These are phyloP conservation scores for Spergularia azorica DNA, from an alignment of 179 eudicot genomes.

Conservation along the genomic window DNA sequence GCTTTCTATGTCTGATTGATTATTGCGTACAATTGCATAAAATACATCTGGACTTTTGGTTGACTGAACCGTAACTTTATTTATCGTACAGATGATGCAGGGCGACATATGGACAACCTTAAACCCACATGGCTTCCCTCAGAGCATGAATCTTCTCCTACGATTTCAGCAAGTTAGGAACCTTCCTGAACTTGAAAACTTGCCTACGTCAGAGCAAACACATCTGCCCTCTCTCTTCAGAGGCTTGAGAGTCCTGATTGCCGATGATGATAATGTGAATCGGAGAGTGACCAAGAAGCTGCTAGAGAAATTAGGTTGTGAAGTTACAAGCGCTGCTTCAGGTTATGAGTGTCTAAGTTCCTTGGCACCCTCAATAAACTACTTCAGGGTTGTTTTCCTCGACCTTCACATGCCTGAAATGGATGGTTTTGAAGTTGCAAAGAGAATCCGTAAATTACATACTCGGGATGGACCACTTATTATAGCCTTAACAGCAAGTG, in stretches of 20 bases:
- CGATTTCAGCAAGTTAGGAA: constrained; percentile 35
- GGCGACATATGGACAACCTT: constrained; percentile 49
- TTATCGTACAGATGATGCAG: constrained; percentile 46
- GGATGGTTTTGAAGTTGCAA: constrained; percentile 50
- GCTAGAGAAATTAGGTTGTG: constrained; percentile 48
- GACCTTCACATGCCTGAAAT: constrained; percentile 55
- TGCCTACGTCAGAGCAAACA: constrained; percentile 14
- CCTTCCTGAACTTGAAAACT: constrained; percentile 19
- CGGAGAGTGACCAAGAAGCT: constrained; percentile 43
- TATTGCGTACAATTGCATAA: neutral
- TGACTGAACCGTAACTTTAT: neutral
- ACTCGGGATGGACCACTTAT: constrained; percentile 38
- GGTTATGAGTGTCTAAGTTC: constrained; percentile 45
- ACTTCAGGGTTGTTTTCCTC: constrained; percentile 37
- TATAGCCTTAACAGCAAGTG: constrained; percentile 46
- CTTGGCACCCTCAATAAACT: constrained; percentile 32
- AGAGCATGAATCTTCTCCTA: constrained; percentile 42
- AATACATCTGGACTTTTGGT: neutral
- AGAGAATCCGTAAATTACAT: constrained; percentile 36
- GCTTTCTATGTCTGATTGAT: neutral
- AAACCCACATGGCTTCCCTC: constrained; percentile 34
- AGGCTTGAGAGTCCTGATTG: constrained; percentile 39
- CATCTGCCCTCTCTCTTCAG: constrained; percentile 25
- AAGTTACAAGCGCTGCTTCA: constrained; percentile 35
- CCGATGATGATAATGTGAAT: constrained; percentile 48